Evolutionary conservation across 768 basidiomycete genomes (phyloP), one percentile per base, ranked within the genome.

Genomic region (Suillus placidus): DNA sequence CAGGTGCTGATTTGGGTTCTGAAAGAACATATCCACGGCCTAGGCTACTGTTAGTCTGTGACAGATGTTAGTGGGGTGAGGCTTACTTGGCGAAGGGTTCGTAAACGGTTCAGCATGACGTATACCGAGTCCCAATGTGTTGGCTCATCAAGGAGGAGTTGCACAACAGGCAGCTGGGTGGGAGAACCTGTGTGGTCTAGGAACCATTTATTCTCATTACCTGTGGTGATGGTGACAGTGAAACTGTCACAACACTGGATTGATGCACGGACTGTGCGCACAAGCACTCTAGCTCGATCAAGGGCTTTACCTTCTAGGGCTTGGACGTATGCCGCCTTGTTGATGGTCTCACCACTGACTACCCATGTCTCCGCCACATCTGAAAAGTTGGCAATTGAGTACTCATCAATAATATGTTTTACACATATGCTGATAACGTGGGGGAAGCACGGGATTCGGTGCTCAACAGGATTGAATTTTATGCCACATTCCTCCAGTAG

Each of bases 341-440:
- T 32, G 23, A 64, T n/a, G 23, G 38, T 38, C 16, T 56, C n/a
- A 12, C 35, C 23, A 13, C 32, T 5, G 23, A 63, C 63, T 34
- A 7, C 52, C 65, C 65, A 68, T 63, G 10, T 5, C 3, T 52
- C 37, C 18, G 4, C 2, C 30, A 51, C 32, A 4, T 47, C 5
- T 2, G 30, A 34, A 40, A 66, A 66, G 35, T 68, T 20, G 0
- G 42, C 57, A 5, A 45, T 10, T 1, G 2, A 34, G 35, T 69
- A 69, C 3, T 64, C 54, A 34, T 65, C 54, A 20, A 73, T 3
- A 13, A 49, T 49, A 6, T 49, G 47, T 49, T n/a, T 49, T 0
- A 49, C 23, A 4, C 61, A 68, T 35, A 70, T 69, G 52, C 70
- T 68, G 12, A 71, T 62, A 32, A 69, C 65, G 43, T 73, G 71